Evolutionary conservation across 106 monocot genomes (phyloP), one percentile per base, ranked within the genome.

Genomic region (Chionographis japonica): DNA sequence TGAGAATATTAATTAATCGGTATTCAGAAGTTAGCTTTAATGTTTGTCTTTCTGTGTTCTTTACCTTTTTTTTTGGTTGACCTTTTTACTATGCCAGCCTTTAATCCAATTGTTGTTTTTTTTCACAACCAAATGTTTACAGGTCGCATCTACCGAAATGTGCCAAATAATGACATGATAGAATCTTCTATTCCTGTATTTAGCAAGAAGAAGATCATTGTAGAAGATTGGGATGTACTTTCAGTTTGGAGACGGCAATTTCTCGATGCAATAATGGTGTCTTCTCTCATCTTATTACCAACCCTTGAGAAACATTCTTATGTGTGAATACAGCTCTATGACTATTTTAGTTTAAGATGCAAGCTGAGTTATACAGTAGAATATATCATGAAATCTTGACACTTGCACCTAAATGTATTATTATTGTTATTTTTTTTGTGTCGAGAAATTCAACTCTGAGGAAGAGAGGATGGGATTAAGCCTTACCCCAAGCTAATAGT

Each of bases 231-330:
- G n/a, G 12, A 43, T 66, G 6, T 80, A 18, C 18, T 68, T 11
- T 64, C 74, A 20, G 57, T 66, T 68, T 92, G 92, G 88, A 75
- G 55, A 63, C 66, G 60, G 54, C 92, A 88, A 72, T 85, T 88
- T 81, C 37, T 78, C 50, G 77, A 88, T 74, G 82, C 80, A 50
- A 4, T 76, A 56, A 73, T 3, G 80, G 92, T 92, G 76, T 57
- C 11, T 56, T 8, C 6, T 40, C 38, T 59, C 14, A 49, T 71
- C 3, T 39, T 65, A 5, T 43, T 58, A 27, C 27, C 15, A 40
- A 55, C 8, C 8, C 20, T 63, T 52, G 5, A 3, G 40, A 10
- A 46, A 46, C 8, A 46, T 27, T 27, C 27, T 27, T 27, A 27
- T 27, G 27, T 27, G 27, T 27, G 1, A 27, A 27, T 27, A 27